Evolutionary conservation across 768 basidiomycete species (phyloP).

Genomic region (Chalciporus piperatus): DNA sequence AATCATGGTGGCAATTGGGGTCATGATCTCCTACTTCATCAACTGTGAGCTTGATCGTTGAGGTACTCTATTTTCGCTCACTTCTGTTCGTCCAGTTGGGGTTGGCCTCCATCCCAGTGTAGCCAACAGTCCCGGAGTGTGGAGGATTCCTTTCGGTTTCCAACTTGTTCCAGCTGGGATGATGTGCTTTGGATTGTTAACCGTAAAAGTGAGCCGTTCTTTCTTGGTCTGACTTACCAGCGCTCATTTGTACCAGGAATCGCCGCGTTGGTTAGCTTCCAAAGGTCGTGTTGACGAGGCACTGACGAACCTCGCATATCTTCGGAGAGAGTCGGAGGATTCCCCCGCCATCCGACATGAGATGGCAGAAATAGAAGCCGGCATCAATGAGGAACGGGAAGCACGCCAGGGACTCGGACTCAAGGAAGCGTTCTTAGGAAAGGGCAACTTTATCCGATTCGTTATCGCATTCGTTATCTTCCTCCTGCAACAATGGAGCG

Average conservation of each 20-base stretch:
- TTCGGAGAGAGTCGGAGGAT: constrained; percentile 45
- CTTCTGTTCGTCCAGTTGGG: constrained; percentile 42
- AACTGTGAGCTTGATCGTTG: constrained; percentile 51
- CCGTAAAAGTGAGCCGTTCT: constrained; percentile 47
- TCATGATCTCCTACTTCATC: constrained; percentile 82
- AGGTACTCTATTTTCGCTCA: constrained; percentile 5
- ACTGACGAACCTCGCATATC: constrained; percentile 57
- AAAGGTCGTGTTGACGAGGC: constrained; percentile 56
- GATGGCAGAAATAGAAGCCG: constrained; percentile 79
- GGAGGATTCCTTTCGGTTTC: constrained; percentile 73
- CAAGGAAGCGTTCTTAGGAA: constrained; percentile 73
- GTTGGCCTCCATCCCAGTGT: constrained; percentile 58
- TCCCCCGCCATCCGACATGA: constrained; percentile 53
- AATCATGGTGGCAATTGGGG: constrained; percentile 80
- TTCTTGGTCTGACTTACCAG: background rate
- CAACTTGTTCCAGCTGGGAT: constrained; percentile 75
- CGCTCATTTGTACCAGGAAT: constrained; percentile 46
- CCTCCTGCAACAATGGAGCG: constrained; percentile 78
- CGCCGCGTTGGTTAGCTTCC: constrained; percentile 73
- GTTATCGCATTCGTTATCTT: constrained; percentile 82
- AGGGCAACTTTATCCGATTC: constrained; percentile 81
- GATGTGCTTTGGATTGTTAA: constrained; percentile 63
- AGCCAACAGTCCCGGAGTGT: constrained; percentile 46
- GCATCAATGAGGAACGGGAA: constrained; percentile 68
- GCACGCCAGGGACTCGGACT: constrained; percentile 62